A percentile compares a stretch with the other conserved stretches of the same genome.
These are phyloP conservation scores for Fusarium newnesense DNA, from an alignment of 2,329 filamentous ascomycete species.

Conservation along the genomic window DNA sequence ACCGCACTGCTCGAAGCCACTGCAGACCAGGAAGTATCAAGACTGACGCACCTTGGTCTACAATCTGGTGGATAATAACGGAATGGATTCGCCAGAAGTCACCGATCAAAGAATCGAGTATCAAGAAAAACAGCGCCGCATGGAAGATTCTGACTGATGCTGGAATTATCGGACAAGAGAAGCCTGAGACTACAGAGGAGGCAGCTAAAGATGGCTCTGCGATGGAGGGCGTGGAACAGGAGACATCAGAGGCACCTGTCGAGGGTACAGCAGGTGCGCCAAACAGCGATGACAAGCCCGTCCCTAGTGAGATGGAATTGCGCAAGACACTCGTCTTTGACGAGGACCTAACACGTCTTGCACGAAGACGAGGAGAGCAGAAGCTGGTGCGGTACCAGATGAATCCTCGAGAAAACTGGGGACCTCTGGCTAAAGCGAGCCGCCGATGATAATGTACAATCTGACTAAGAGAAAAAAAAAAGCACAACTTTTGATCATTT, in stretches of 20 bases:
- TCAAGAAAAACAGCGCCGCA: constrained; percentile 77
- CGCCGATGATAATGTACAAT: constrained; percentile 48
- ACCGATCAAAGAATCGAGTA: constrained; percentile 77
- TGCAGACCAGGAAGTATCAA: constrained; percentile 91
- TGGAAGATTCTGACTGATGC: constrained; percentile 70
- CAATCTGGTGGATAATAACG: constrained; percentile 92
- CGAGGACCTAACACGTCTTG: constrained; percentile 78
- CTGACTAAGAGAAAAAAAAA: neutral
- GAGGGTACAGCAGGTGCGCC: constrained; percentile 16
- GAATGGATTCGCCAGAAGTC: constrained; percentile 88
- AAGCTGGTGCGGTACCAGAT: constrained; percentile 87
- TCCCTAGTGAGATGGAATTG: constrained; percentile 51
- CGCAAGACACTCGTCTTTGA: constrained; percentile 77
- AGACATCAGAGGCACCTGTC: constrained; percentile 4
- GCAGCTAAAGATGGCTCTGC: constrained; percentile 44
- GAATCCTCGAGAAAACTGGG: constrained; percentile 94
- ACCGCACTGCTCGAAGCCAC: constrained; percentile 85
- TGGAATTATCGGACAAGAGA: constrained; percentile 51
- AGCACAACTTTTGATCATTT: neutral
- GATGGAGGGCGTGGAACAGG: constrained; percentile 53
- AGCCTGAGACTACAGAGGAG: constrained; percentile 34
- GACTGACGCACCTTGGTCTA: constrained; percentile 90
- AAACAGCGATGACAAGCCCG: constrained; percentile 33
- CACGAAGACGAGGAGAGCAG: constrained; percentile 71
- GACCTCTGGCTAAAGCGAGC: constrained; percentile 75